Conservation (phyloP, 306 rosid species). For the Argentina anserina region DNA sequence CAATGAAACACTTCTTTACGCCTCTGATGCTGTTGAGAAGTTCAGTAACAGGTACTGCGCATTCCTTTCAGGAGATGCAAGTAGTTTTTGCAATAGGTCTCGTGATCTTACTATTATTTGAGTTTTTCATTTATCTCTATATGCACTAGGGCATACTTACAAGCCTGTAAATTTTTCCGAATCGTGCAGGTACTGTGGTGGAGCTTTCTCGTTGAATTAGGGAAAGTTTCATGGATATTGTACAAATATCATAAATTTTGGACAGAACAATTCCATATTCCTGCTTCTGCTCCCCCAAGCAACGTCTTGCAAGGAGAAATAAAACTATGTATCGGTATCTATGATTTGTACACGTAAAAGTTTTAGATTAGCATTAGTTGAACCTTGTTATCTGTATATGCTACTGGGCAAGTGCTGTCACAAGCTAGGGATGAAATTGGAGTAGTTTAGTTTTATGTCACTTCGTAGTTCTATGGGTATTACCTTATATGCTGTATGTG, state of each 20-base stretch:
- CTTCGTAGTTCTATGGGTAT: not conserved
- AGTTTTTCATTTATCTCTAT: not conserved
- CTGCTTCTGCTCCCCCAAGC: not conserved
- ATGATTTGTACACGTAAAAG: not conserved
- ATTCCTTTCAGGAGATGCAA: slow-evolving; percentile 7
- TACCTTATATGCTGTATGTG: not conserved
- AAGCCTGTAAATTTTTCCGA: slow-evolving; percentile 8
- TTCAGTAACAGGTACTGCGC: slow-evolving; percentile 73
- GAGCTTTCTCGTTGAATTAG: slow-evolving; percentile 83
- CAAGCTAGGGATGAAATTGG: not conserved
- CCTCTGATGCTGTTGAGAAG: slow-evolving; percentile 91
- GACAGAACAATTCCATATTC: not conserved
- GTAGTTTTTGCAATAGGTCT: not conserved
- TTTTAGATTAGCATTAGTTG: not conserved
- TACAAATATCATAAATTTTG: not conserved
- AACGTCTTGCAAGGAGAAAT: not conserved
- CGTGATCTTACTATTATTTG: too few relatives aligned
- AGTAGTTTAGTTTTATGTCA: not conserved
- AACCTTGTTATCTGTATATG: not conserved
- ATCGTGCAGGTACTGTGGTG: slow-evolving; percentile 70
- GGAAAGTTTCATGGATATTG: not conserved
- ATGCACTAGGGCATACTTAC: not conserved
- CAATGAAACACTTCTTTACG: slow-evolving; percentile 82
- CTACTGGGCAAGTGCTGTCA: not conserved
- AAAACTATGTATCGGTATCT: not conserved